Evolutionary conservation across 345 rosid genomes (phyloP).

Genomic region (Ceriops tagal): DNA sequence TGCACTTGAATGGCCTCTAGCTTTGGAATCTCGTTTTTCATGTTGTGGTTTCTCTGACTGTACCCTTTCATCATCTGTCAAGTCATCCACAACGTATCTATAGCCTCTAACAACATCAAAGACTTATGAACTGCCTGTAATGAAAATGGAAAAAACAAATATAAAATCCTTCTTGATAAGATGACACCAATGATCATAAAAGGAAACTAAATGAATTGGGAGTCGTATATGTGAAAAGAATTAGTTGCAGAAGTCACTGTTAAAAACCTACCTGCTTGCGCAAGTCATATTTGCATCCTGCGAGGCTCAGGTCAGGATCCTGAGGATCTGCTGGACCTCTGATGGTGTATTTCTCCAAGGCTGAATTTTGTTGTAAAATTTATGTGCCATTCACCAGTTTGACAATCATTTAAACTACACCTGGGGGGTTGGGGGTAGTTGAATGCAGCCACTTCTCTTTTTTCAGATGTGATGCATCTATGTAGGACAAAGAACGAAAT

Average conservation of each 20-base stretch:
- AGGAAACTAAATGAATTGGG: neutral
- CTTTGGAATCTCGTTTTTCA: conserved; percentile 41
- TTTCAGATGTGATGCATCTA: neutral
- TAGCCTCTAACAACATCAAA: conserved; percentile 50
- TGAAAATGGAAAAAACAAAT: neutral
- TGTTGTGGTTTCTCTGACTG: conserved; percentile 29
- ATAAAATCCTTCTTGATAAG: neutral
- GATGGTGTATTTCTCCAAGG: conserved; percentile 34
- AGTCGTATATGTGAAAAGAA: neutral
- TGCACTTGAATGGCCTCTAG: conserved; percentile 30
- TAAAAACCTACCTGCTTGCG: conserved; percentile 43
- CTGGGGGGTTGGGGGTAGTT: neutral
- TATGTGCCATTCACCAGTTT: neutral
- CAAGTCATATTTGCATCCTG: conserved; percentile 42
- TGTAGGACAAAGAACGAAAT: neutral
- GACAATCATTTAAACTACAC: neutral
- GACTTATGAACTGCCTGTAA: conserved; percentile 51
- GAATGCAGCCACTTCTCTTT: neutral
- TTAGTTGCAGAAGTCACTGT: too few species aligned
- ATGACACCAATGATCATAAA: neutral
- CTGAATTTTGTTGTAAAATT: conserved; percentile 31
- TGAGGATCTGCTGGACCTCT: conserved; percentile 21
- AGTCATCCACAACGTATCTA: conserved; percentile 54
- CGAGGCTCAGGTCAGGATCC: conserved; percentile 21
- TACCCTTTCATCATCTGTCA: conserved; percentile 52